phyloP scores from a whole-genome alignment of 2,329 filamentous ascomycete genomes.

The Aureobasidium uvarum region DNA sequence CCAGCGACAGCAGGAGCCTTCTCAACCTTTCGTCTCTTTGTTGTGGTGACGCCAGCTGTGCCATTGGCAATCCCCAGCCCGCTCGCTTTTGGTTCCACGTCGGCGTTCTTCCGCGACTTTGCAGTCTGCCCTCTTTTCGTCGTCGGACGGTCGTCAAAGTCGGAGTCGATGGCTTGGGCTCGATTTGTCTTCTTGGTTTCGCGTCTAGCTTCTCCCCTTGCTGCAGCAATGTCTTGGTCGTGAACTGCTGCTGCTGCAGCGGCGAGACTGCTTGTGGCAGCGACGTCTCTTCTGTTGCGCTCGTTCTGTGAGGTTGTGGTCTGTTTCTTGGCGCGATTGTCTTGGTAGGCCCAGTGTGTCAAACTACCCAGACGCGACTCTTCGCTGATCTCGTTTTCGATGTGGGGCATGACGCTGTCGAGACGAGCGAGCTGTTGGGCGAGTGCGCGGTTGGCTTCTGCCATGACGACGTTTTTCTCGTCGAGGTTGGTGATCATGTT shows the following conservation, averaged over 20 bases:
- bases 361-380: constrained; percentile 90
- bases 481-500: constrained; percentile 88
- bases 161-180: constrained; percentile 71
- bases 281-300: constrained; percentile 73
- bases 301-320: constrained; percentile 60
- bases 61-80: constrained; percentile 61
- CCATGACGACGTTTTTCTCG: constrained; percentile 96
- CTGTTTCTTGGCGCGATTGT: constrained; percentile 62
- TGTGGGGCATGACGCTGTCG: constrained; percentile 80
- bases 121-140: constrained; percentile 64
- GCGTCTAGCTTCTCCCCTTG: constrained; percentile 78
- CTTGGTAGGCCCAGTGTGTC: constrained; percentile 93
- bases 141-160: constrained; percentile 66
- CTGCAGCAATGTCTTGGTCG: constrained; percentile 76
- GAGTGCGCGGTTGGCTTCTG: constrained; percentile 86
- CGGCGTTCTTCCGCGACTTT: constrained; percentile 63
- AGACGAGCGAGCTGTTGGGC: constrained; percentile 80
- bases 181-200: constrained; percentile 64
- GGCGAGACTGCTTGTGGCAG: constrained; percentile 65
- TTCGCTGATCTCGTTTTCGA: constrained; percentile 87
- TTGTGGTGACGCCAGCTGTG: constrained; percentile 51
- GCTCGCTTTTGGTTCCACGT: constrained; percentile 46
- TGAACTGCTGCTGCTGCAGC: constrained; percentile 72
- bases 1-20: constrained; percentile 49
- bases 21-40: constrained; percentile 80